phyloP scores from a whole-genome alignment of 257 asterid species.

The Forsythia suspensa region DNA sequence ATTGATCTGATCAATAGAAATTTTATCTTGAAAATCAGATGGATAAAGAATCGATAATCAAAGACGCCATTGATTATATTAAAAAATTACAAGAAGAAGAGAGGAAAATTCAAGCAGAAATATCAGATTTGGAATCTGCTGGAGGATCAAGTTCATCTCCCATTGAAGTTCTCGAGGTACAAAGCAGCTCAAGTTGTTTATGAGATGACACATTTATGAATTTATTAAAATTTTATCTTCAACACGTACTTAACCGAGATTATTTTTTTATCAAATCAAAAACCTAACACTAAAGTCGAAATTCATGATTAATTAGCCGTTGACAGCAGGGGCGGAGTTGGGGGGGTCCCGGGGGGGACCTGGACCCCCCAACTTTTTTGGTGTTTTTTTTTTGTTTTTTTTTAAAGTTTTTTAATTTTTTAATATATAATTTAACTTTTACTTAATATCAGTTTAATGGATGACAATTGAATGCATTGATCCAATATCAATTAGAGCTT shows the following conservation, averaged over 20 bases:
- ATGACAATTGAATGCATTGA: no score
- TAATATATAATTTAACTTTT: no score
- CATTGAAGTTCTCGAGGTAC: conserved; percentile 71
- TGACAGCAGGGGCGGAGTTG: conserved; percentile 28
- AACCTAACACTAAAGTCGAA: neutral
- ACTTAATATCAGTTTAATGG: no score
- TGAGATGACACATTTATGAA: neutral
- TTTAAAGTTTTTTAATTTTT: no score
- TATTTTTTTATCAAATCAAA: neutral
- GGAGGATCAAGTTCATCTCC: conserved; percentile 41
- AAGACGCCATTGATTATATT: conserved; percentile 84
- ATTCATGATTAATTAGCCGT: conserved; percentile 33
- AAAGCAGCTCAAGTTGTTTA: neutral
- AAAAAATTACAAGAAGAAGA: conserved; percentile 60
- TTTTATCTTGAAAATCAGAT: conserved; percentile 32
- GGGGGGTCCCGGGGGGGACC: no score
- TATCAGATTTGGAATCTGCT: conserved; percentile 50
- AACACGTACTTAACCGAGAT: no score
- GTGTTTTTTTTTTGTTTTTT: no score
- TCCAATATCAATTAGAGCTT: no score
- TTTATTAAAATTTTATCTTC: no score
- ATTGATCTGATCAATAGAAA: neutral
- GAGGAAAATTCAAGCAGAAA: conserved; percentile 52
- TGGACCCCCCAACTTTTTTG: no score
- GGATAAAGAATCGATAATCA: conserved; percentile 88